Conservation (phyloP, 306 rosid species). For the Delonix regia region DNA sequence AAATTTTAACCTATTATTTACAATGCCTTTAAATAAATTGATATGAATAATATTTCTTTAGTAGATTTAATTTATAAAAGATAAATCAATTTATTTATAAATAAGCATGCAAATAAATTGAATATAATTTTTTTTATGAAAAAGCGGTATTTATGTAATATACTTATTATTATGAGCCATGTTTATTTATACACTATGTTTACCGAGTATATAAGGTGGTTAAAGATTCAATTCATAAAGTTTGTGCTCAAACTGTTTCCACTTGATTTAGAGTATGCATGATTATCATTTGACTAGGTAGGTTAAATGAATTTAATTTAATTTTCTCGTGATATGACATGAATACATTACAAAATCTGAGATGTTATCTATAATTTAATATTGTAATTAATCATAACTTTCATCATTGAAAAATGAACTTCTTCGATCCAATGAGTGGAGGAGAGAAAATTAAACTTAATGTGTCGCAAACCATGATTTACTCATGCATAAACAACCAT, state of each 20-base stretch:
- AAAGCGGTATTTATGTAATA: too few relatives aligned
- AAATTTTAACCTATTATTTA: too few relatives aligned
- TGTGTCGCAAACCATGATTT: too few relatives aligned
- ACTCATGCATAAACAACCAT: too few relatives aligned
- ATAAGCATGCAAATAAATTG: too few relatives aligned
- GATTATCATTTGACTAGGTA: background rate
- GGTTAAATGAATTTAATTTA: background rate
- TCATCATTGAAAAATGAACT: background rate
- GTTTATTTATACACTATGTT: background rate
- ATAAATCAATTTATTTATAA: background rate
- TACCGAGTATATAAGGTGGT: too few relatives aligned
- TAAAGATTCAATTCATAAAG: background rate
- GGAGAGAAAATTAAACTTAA: too few relatives aligned
- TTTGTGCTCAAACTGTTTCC: background rate
- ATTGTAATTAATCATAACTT: background rate
- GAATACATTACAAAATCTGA: background rate
- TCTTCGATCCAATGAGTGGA: background rate
- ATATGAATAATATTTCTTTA: background rate
- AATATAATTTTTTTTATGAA: too few relatives aligned
- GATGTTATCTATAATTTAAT: background rate
- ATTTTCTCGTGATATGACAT: background rate
- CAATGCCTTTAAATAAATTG: too few relatives aligned
- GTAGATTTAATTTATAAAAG: background rate
- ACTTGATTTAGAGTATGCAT: background rate
- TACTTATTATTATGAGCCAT: too few relatives aligned